Base-by-base conservation (phyloP, 257 asterid species). In the Solanum okadae region DNA sequence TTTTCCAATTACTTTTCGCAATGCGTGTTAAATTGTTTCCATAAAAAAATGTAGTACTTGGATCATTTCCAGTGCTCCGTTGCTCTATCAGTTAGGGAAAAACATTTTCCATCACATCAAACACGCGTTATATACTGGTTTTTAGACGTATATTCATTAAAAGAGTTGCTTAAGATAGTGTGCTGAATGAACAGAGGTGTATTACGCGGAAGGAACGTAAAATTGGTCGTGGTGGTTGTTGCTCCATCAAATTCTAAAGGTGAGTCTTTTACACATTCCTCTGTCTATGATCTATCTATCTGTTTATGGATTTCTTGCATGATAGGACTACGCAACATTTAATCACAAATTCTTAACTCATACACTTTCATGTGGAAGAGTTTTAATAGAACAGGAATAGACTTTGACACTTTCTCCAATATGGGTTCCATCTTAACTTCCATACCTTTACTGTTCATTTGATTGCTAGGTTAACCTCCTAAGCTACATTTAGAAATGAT, bases 171-270 rank as follows among this genome's bases (percentile, higher is more conserved):
- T 86, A 35, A 71, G 83, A 18, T 63, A n/a, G 76, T 38, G 61
- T 38, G 63, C 67, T 35, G 68, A 90, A 81, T 88, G 87, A 82
- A 70, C 95, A 97, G 99, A 94, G 95, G 93, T 65, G 91, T 91
- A 67, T 90, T 92, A 38, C 95, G 94, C 40, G 98, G 95, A 86
- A 94, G 98, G 90, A 97, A 92, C 92, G 94, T 93, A 92, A 97
- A 92, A 93, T 93, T 97, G 95, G 93, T 92, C 31, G 94, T 97
- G 84, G 95, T 94, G 78, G 96, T 96, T 59, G 99, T 95, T 84
- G 83, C 93, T 33, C 92, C 89, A 67, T 92, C 96, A 8, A 92
- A 88, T 88, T 90, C 91, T 84, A 97, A 92, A 90, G 99, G 99
- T 94, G 79, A 46, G 96, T 76, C 85, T 87, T 85, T 86, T 27